Evolutionary conservation across 176 grass and related monocot species (phyloP), one percentile per base, ranked within the genome.

Genomic region (Carex kokanica): DNA sequence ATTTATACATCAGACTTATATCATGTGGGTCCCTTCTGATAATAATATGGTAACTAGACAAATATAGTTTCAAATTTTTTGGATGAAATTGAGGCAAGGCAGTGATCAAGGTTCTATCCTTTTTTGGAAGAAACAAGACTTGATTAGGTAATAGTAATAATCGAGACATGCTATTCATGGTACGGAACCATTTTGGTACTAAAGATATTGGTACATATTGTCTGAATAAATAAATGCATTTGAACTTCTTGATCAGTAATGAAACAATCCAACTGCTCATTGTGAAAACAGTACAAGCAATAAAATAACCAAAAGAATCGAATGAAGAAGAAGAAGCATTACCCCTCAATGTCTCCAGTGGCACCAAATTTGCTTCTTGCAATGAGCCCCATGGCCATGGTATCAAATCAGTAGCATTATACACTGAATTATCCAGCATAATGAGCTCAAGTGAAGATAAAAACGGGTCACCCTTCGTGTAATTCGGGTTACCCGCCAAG

Each of bases 381-480:
- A 25, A 99, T 93, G 38, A 99, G 91, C 5, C 90, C 96, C 91
- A 99, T 93, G 74, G 89, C 96, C 51, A 78, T 91, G 67, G 3
- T 63, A 4, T 0, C 0, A 63, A 93, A 86, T 93, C 21, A 36
- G 96, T 99, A 31, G 91, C 84, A 81, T 99, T 99, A 74, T 99
- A 99, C 58, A 99, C 96, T 34, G 91, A 73, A 63, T 95, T 70
- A 38, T 91, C 64, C 45, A 99, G 69, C 86, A 90, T 86, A 45
- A 99, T 91, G 24, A 95, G 67, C 88, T 99, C 93, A 54, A 99
- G 86, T 21, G 96, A 63, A 55, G 91, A 91, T 78, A 99, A 93
- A 84, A 99, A 99, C 4, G 92, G 96, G 18, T 85, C 77, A 43
- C 86, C 83, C 12, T 87, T 60, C 16, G 96, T 95, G 27, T 95